phyloP scores from a whole-genome alignment of 768 basidiomycete genomes.

The Mycena rebaudengoi region DNA sequence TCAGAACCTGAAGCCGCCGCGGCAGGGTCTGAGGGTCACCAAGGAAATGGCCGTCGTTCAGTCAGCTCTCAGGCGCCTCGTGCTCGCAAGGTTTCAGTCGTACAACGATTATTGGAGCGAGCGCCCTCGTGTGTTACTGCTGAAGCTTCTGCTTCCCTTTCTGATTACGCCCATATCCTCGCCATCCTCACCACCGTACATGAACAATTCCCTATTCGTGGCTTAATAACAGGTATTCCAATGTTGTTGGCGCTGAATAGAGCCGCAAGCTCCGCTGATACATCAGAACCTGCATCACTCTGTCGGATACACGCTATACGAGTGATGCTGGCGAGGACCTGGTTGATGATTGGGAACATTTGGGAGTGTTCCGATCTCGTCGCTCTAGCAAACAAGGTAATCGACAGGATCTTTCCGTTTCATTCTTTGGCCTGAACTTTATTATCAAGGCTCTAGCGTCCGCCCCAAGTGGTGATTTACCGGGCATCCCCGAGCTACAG shows the following conservation, averaged over 20 bases:
- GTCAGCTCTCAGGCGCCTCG: constrained; percentile 55
- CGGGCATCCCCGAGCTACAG: constrained; percentile 27
- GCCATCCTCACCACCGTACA: constrained; percentile 74
- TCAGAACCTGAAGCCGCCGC: constrained; percentile 32
- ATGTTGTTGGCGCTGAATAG: constrained; percentile 84
- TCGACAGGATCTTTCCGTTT: constrained; percentile 25
- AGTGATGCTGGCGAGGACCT: constrained; percentile 69
- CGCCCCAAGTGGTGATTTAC: constrained; percentile 30
- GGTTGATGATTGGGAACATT: constrained; percentile 72
- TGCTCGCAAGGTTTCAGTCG: constrained; percentile 63
- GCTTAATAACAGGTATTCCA: constrained; percentile 79
- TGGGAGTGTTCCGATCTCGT: constrained; percentile 72
- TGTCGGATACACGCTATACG: constrained; percentile 64
- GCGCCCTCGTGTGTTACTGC: constrained; percentile 52
- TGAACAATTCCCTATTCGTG: constrained; percentile 76
- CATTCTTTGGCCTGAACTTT: constrained; percentile 17
- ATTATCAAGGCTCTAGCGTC: constrained; percentile 53
- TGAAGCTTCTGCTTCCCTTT: constrained; percentile 64
- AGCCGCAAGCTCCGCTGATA: constrained; percentile 54
- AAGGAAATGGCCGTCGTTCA: constrained; percentile 54
- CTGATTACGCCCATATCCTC: constrained; percentile 79
- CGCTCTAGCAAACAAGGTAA: constrained; percentile 65
- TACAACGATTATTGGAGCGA: constrained; percentile 60
- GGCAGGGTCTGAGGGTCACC: constrained; percentile 39
- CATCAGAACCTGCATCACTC: constrained; percentile 45